Conservation (phyloP, 441 rosid genomes). For the Eutrema salsugineum region DNA sequence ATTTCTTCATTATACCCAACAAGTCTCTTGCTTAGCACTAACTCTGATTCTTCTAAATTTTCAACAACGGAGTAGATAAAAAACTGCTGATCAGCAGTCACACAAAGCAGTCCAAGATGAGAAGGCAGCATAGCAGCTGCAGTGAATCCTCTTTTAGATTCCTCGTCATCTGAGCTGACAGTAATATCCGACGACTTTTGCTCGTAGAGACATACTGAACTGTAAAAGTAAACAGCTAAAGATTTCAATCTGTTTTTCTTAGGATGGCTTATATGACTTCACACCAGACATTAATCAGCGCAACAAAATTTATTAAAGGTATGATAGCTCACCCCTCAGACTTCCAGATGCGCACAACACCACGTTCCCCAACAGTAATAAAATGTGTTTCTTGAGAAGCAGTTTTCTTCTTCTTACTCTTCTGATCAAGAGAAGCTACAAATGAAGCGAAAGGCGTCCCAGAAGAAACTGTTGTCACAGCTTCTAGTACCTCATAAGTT, state of each 20-base stretch:
- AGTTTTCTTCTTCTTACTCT: slow-evolving; percentile 39
- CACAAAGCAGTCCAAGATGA: slow-evolving; percentile 81
- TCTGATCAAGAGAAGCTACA: slow-evolving; percentile 42
- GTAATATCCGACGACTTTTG: slow-evolving; percentile 83
- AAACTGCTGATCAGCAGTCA: slow-evolving; percentile 93
- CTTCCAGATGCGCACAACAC: slow-evolving; percentile 78
- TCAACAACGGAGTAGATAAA: slow-evolving; percentile 53
- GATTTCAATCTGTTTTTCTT: neutral
- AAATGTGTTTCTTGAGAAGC: slow-evolving; percentile 48
- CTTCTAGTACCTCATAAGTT: slow-evolving; percentile 81
- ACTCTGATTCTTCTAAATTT: slow-evolving; percentile 41
- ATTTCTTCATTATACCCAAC: slow-evolving; percentile 95
- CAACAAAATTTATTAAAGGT: neutral
- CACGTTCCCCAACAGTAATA: slow-evolving; percentile 88
- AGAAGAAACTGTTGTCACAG: slow-evolving; percentile 44
- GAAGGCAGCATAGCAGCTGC: slow-evolving; percentile 67
- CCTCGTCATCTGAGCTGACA: slow-evolving; percentile 51
- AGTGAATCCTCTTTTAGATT: slow-evolving; percentile 73
- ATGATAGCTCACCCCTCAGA: slow-evolving; percentile 63
- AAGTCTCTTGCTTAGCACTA: slow-evolving; percentile 70
- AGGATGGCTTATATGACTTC: neutral
- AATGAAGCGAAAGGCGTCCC: slow-evolving; percentile 51
- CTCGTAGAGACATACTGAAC: slow-evolving; percentile 76
- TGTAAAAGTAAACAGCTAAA: slow-evolving; percentile 43
- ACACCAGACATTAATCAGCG: neutral